These are phyloP conservation scores for Boletellus emodensis DNA, from an alignment of 768 basidiomycete species.

Conservation along the genomic window DNA sequence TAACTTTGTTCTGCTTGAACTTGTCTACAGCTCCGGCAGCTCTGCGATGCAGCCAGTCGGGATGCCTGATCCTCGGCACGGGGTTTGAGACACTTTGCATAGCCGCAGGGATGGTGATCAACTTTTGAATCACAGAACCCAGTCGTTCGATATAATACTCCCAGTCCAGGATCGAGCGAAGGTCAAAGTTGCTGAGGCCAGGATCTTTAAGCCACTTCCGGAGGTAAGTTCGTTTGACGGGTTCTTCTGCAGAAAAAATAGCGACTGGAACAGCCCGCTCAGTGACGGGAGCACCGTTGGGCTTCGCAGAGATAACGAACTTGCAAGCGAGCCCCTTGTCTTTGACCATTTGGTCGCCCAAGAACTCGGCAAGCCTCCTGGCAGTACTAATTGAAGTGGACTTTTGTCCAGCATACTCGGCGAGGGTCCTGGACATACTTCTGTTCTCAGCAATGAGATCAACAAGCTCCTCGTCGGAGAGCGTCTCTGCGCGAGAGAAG, in stretches of 20 bases:
- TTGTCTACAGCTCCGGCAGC: slow-evolving; percentile 89
- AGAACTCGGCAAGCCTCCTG: slow-evolving; percentile 88
- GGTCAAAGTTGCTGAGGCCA: slow-evolving; percentile 78
- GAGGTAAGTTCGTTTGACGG: slow-evolving; percentile 83
- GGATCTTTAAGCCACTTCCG: slow-evolving; percentile 97
- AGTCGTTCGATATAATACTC: slow-evolving; percentile 96
- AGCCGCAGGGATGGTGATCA: slow-evolving; percentile 98
- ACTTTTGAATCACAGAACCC: slow-evolving; percentile 96
- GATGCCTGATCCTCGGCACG: slow-evolving; percentile 92
- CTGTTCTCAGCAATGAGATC: slow-evolving; percentile 98
- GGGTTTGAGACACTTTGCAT: slow-evolving; percentile 97
- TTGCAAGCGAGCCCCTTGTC: slow-evolving; percentile 99
- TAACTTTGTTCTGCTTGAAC: slow-evolving; percentile 97
- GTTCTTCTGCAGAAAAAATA: slow-evolving; percentile 94
- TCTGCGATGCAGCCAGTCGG: slow-evolving; percentile 93
- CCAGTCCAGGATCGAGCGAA: slow-evolving; percentile 96
- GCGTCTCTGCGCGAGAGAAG: slow-evolving; percentile 76
- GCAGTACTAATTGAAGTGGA: slow-evolving; percentile 98
- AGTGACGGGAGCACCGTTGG: slow-evolving; percentile 90
- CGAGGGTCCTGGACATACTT: slow-evolving; percentile 95
- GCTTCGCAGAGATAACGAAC: slow-evolving; percentile 96
- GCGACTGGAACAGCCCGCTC: slow-evolving; percentile 96
- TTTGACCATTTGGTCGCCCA: slow-evolving; percentile 98
- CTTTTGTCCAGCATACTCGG: slow-evolving; percentile 95
- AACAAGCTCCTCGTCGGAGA: slow-evolving; percentile 89